Conservation (phyloP, 176 grass and related monocot species). For the Zizania latifolia region DNA sequence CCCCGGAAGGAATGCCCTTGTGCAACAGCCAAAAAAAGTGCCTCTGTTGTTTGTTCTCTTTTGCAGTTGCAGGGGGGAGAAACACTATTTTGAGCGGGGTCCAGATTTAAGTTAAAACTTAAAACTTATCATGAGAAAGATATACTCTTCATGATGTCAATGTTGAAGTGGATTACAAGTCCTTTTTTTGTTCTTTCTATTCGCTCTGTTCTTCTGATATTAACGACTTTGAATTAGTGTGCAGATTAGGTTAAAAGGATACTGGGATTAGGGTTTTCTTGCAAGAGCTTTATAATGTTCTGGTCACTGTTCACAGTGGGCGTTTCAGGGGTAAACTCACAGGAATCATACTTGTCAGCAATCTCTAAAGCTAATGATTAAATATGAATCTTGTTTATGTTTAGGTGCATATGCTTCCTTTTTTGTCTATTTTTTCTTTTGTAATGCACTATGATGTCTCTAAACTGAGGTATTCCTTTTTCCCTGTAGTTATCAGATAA, state of each 20-base stretch:
- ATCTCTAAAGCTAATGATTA: slow-evolving; percentile 28
- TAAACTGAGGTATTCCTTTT: slow-evolving; percentile 47
- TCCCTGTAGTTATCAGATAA: slow-evolving; percentile 18
- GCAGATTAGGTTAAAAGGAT: slow-evolving; percentile 54
- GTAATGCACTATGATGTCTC: slow-evolving; percentile 32
- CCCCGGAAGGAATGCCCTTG: slow-evolving; percentile 35
- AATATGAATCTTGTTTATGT: slow-evolving; percentile 30
- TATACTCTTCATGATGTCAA: slow-evolving; percentile 4
- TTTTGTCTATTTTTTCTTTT: slow-evolving; percentile 29
- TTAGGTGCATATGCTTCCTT: slow-evolving; percentile 27
- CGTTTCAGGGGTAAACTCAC: slow-evolving; percentile 33
- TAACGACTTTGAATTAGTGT: slow-evolving; percentile 39
- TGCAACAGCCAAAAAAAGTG: slow-evolving; percentile 33
- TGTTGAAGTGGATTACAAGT: slow-evolving; percentile 7
- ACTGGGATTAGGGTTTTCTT: slow-evolving; percentile 36
- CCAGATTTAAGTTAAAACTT: slow-evolving; percentile 35
- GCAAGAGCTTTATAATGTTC: slow-evolving; percentile 34
- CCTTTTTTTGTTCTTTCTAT: slow-evolving; percentile 3
- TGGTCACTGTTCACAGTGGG: slow-evolving; percentile 21
- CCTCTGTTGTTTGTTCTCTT: slow-evolving; percentile 42
- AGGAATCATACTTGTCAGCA: slow-evolving; percentile 30
- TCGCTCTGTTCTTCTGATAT: slow-evolving; percentile 26
- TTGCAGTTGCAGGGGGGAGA: slow-evolving; percentile 50
- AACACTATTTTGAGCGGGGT: slow-evolving; percentile 24
- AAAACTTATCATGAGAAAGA: slow-evolving; percentile 2